phyloP scores from a whole-genome alignment of 2,329 filamentous ascomycete species.

The Colletotrichum sp. region DNA sequence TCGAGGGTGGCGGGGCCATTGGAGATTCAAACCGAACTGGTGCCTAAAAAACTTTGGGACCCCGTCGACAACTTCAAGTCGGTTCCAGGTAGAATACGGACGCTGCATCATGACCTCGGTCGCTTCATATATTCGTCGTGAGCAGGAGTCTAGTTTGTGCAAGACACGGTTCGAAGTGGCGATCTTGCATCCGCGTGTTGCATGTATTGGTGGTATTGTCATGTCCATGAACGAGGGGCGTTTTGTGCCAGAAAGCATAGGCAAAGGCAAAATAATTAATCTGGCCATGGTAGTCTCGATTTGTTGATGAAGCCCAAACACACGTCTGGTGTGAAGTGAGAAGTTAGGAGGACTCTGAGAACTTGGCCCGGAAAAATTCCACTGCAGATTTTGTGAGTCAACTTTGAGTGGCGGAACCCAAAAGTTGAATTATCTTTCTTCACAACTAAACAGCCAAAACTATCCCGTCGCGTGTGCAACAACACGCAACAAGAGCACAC shows the following conservation, averaged over 20 bases:
- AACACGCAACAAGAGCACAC: neutral
- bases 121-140: neutral
- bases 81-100: neutral
- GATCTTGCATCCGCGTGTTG: neutral
- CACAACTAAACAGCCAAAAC: neutral
- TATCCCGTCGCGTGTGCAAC: neutral
- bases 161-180: neutral
- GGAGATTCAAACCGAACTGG: neutral
- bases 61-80: neutral
- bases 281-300: neutral
- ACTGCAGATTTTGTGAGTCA: neutral
- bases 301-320: neutral
- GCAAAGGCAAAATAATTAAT: neutral
- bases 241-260: neutral
- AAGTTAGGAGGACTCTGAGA: neutral
- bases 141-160: neutral
- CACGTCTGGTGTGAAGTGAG: neutral
- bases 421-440: neutral
- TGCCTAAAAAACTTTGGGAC: neutral
- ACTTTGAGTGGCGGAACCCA: conserved; percentile 8
- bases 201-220: neutral
- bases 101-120: neutral
- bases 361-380: neutral
- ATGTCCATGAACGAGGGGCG: neutral
- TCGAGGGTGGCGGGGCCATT: neutral